Conservation (phyloP, 768 basidiomycete genomes). For the Cubamyces lactineus region DNA sequence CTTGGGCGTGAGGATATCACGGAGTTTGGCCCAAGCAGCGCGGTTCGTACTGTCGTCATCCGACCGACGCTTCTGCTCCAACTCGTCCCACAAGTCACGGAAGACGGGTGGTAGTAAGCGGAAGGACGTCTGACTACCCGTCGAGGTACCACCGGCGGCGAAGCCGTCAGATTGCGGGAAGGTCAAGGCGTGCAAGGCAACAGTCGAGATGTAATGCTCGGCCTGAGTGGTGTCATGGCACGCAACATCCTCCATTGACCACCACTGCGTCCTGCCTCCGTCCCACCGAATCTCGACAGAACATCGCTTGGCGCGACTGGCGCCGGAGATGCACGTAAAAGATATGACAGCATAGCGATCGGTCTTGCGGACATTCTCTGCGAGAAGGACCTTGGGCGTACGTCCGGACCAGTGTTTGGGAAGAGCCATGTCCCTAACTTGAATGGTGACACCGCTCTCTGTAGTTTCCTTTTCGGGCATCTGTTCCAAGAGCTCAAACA, state of each 20-base stretch:
- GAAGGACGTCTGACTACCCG: slow-evolving; percentile 65
- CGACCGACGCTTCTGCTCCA: slow-evolving; percentile 65
- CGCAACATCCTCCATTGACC: slow-evolving; percentile 84
- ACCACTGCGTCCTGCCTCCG: slow-evolving; percentile 59
- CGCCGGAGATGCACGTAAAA: slow-evolving; percentile 65
- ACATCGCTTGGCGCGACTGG: slow-evolving; percentile 76
- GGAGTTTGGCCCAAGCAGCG: slow-evolving; percentile 69
- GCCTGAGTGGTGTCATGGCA: slow-evolving; percentile 81
- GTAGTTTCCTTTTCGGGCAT: slow-evolving; percentile 61
- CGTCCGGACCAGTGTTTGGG: slow-evolving; percentile 85
- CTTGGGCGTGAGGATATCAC: slow-evolving; percentile 66
- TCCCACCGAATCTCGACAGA: slow-evolving; percentile 76
- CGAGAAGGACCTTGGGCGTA: slow-evolving; percentile 74
- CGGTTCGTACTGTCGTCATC: slow-evolving; percentile 69
- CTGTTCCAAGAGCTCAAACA: slow-evolving; percentile 76
- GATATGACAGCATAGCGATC: slow-evolving; percentile 78
- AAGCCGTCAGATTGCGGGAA: slow-evolving; percentile 70
- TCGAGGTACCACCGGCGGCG: slow-evolving; percentile 49
- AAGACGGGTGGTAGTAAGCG: slow-evolving; percentile 79
- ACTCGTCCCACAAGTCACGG: slow-evolving; percentile 90
- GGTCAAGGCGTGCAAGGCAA: slow-evolving; percentile 80
- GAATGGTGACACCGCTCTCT: slow-evolving; percentile 54
- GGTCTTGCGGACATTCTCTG: slow-evolving; percentile 64
- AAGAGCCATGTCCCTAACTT: slow-evolving; percentile 71
- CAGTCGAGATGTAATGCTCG: slow-evolving; percentile 85